Base-by-base conservation (phyloP, 805 yeast genomes). In the Dipodascus geniculatus region DNA sequence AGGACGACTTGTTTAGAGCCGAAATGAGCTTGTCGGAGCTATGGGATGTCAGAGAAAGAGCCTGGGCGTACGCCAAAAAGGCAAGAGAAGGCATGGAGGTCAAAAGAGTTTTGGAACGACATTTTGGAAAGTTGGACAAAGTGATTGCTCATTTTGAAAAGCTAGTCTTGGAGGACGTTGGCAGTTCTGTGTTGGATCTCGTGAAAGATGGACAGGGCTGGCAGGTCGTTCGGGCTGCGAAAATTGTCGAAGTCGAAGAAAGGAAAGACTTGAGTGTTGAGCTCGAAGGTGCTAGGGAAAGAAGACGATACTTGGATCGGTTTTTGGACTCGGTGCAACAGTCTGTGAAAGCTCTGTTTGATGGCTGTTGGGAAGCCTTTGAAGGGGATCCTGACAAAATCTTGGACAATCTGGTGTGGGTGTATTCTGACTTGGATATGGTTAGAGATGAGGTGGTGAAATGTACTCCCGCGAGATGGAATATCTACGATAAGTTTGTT, bases 241-340 rank as follows among this genome's bases (percentile, higher is more conserved):
- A 87, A 58, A 78, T 93, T 17, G 74, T 93, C 48, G 95, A 89
- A 58, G 75, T 72, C 58, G 99, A 93, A 67, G 87, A 85, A 58
- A 73, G 77, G 24, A 88, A 87, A 62, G 99, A 93, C 63, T 66
- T 81, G 56, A 81, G 82, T 51, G 74, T 73, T 22, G 64, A 63
- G 4, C 67, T 61, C 11, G 66, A 22, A 22, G 49, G 31, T 47
- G n/a, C 24, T 31, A 51, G 67, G 17, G 55, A 65, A 1, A 72
- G 78, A 22, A 74, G 96, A 56, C 76, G 78, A 50, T 87, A 87
- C 66, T 78, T 77, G 54, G 68, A 74, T 49, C 76, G 81, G 59
- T 84, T 89, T 63, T 74, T 78, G 54, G 71, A 74, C 22, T 77
- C 79, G 54, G 70, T 87, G 48, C 77, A 79, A 57, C 75, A 74